phyloP scores from a whole-genome alignment of 495 filamentous ascomycete species.

The Tetracladium setigerum region DNA sequence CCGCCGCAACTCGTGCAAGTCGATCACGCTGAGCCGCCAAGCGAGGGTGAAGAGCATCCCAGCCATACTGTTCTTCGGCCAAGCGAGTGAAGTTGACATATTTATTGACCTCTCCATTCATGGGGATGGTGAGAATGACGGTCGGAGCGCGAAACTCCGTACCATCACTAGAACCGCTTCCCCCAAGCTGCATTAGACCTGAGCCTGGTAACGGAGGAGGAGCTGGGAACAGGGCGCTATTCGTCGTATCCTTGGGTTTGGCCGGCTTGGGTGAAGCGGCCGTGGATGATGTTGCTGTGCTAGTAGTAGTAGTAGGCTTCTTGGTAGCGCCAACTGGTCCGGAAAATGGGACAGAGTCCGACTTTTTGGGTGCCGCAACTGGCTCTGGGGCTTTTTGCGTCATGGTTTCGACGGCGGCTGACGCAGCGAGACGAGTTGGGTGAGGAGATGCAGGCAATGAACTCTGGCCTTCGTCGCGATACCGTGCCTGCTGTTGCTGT shows the following conservation, averaged over 20 bases:
- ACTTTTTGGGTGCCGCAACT: conserved; percentile 3
- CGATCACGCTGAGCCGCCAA: conserved; percentile 77
- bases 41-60: conserved; percentile 85
- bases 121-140: conserved; percentile 74
- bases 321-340: conserved; percentile 16
- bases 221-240: conserved; percentile 13
- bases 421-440: conserved; percentile 14
- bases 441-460: conserved; percentile 21
- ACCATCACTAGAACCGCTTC: conserved; percentile 28
- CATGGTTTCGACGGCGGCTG: conserved; percentile 14
- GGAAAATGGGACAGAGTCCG: background rate
- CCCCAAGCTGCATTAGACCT: conserved; percentile 54
- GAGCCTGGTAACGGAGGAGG: conserved; percentile 54
- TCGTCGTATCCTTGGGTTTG: conserved; percentile 25
- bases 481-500: conserved; percentile 21
- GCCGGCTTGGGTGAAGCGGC: conserved; percentile 53
- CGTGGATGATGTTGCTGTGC: conserved; percentile 45
- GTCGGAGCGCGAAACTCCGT: conserved; percentile 52
- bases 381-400: conserved; percentile 17
- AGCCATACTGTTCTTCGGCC: conserved; percentile 89
- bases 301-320: conserved; percentile 24
- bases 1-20: conserved; percentile 74
- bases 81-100: conserved; percentile 93
- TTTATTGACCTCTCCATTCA: conserved; percentile 74
- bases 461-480: conserved; percentile 13